Evolutionary conservation across 768 basidiomycete species (phyloP).

Genomic region (Tephrocybe sp.): DNA sequence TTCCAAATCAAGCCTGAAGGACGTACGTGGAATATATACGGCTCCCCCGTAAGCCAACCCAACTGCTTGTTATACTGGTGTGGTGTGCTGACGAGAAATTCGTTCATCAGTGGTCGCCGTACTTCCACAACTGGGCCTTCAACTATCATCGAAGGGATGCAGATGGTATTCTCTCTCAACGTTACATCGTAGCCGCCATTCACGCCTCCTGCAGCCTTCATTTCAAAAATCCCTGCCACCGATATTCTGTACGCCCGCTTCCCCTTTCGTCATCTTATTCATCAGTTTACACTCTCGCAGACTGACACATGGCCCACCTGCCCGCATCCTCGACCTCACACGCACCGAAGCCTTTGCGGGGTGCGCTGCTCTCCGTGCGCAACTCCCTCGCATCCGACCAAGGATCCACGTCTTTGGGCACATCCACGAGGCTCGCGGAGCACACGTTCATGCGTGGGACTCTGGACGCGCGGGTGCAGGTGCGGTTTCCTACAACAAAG

Average conservation of each 20-base stretch:
- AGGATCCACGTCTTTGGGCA: constrained; percentile 62
- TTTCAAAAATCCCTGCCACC: background rate
- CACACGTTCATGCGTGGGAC: constrained; percentile 39
- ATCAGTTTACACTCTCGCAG: background rate
- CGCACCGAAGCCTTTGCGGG: background rate
- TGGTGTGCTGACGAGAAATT: too few relatives aligned
- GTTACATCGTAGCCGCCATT: background rate
- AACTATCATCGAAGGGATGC: constrained; percentile 1
- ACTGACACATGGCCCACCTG: background rate
- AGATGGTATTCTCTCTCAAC: background rate
- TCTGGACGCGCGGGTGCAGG: background rate
- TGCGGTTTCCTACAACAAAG: background rate
- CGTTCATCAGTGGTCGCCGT: constrained; percentile 8
- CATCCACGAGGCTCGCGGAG: constrained; percentile 65
- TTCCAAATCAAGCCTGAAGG: background rate
- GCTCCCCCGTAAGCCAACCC: background rate
- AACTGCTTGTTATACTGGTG: too few relatives aligned
- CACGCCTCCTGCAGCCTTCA: background rate
- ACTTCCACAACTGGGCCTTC: constrained; percentile 1
- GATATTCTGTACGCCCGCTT: background rate
- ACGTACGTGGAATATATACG: constrained; percentile 1
- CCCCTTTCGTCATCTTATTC: background rate
- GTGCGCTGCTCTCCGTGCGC: background rate
- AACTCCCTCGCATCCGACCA: background rate
- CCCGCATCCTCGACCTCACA: background rate